A percentile compares a stretch with the other conserved stretches of the same genome.
phyloP scores from a whole-genome alignment of 2,329 filamentous ascomycete genomes.

The Fusarium musae region DNA sequence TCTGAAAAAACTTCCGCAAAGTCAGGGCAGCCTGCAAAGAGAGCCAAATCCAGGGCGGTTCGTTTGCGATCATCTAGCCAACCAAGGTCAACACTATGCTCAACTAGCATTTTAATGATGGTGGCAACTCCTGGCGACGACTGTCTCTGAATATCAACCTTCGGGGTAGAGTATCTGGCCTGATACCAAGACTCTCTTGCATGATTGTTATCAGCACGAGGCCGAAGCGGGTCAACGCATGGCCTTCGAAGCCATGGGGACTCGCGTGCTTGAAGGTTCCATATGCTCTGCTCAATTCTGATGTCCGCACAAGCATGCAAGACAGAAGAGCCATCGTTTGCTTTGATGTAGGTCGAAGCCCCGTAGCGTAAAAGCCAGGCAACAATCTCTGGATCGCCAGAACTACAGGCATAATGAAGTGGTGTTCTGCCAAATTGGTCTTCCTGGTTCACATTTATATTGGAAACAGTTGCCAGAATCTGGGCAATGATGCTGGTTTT shows the following conservation, averaged over 20 bases:
- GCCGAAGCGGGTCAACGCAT: conserved; percentile 6
- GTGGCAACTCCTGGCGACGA: neutral
- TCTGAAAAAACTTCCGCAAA: conserved; percentile 20
- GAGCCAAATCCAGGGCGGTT: conserved; percentile 32
- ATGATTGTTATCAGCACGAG: neutral
- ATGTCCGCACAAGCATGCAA: conserved; percentile 35
- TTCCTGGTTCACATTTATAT: conserved; percentile 17
- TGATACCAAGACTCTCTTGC: neutral
- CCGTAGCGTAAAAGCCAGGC: conserved; percentile 23
- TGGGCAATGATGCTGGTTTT: conserved; percentile 18
- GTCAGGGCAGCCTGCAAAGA: conserved; percentile 9
- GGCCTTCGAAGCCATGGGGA: neutral
- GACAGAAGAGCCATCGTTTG: neutral
- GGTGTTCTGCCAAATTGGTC: conserved; percentile 34
- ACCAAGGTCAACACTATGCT: neutral
- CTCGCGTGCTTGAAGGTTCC: neutral
- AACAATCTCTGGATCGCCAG: conserved; percentile 33
- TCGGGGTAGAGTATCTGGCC: neutral
- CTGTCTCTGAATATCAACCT: neutral
- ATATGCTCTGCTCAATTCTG: conserved; percentile 18
- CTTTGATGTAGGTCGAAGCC: neutral
- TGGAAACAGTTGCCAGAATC: neutral
- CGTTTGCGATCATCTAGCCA: neutral
- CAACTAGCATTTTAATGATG: conserved; percentile 25
- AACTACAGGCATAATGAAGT: conserved; percentile 34